phyloP scores from a whole-genome alignment of 2,329 filamentous ascomycete species.

The Penicillium sp. region DNA sequence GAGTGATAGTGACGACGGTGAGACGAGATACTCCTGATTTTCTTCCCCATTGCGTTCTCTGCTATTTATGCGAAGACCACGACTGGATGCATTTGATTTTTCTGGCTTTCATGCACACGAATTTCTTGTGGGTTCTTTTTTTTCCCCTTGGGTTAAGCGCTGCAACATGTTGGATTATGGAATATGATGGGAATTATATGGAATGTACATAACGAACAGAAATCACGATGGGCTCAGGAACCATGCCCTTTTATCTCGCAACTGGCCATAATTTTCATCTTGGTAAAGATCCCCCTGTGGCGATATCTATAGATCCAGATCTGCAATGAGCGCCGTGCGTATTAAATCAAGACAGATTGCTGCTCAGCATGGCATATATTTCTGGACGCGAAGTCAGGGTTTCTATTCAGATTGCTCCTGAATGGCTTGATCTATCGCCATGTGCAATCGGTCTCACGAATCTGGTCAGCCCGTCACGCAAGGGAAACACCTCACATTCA shows the following conservation, averaged over 20 bases:
- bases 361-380: no score
- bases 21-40: conserved; percentile 30
- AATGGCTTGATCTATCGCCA: conserved; percentile 3
- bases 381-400: no score
- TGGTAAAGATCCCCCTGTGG: no score
- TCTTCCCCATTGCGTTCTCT: background rate
- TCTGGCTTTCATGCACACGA: background rate
- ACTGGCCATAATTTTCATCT: no score
- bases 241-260: background rate
- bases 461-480: conserved; percentile 14
- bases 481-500: conserved; percentile 24
- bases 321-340: no score
- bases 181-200: conserved; percentile 7
- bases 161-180: conserved; percentile 8
- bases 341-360: no score
- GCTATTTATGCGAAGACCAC: background rate
- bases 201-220: conserved; percentile 16
- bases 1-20: conserved; percentile 52
- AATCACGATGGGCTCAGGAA: background rate
- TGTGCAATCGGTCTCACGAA: conserved; percentile 2
- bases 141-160: conserved; percentile 3
- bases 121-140: background rate
- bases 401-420: no score
- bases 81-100: conserved; percentile 7
- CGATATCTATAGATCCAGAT: no score